Evolutionary conservation across 1,284 basidiomycete genomes (phyloP), one percentile per base, ranked within the genome.

Genomic region (Termitomyces sp.): DNA sequence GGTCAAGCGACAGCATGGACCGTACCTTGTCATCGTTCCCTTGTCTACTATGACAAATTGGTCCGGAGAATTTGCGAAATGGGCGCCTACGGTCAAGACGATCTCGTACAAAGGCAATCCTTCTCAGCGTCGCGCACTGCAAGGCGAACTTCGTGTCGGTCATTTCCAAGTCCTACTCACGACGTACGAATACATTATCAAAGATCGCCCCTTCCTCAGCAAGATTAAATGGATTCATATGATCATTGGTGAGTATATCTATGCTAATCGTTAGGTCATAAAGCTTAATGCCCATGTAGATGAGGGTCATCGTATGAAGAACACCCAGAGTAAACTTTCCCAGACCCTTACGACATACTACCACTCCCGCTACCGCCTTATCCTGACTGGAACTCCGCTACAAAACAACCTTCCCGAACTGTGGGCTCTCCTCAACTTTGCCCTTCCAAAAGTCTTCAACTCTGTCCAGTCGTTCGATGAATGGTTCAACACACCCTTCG

Each of bases 401-500:
- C 96, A 98, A 71, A 99, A 99, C 78, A 99, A 99, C 69, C 82
- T 99, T 35, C 96, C 97, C 11, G 97, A 99, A 71, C 75, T 99
- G 38, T 99, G 97, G 97, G 86, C 97, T 1, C 78, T 99, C 53
- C 89, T 99, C 68, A 99, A 99, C 72, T 99, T 99, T 67, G 96
- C 95, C 44, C 77, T 99, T 16, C 97, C 97, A 19, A 97, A 94
- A 74, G 88, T 99, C 66, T 99, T 99, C 81, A 99, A 99, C 76
- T 99, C 96, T 3, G 95, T 98, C 62, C 97, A 98, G 71, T 97
- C 94, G 43, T 99, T 99, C 67, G 97, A 99, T 66, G 97, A 99
- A 68, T 99, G 97, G 97, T 99, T 99, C 80, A 99, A 99, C 74
- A 97, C 96, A 2, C 97, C 97, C 0, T 99, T 99, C 62, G 96